Evolutionary conservation across 768 basidiomycete species (phyloP), one percentile per base, ranked within the genome.

Genomic region (Pulveroboletus sp.): DNA sequence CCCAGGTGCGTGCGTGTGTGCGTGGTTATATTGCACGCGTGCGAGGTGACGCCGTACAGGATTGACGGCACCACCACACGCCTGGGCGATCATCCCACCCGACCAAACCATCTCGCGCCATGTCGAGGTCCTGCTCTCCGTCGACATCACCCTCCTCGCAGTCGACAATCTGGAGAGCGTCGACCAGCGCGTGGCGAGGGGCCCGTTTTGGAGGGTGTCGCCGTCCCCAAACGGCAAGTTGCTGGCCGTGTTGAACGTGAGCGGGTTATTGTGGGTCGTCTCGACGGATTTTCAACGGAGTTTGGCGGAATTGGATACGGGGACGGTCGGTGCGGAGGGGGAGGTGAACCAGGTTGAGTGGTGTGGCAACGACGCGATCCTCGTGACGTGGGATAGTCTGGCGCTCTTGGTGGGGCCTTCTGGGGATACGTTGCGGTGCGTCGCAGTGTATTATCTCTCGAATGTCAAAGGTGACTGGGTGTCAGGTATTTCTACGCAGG

Each of bases 361-460:
- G 97, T 97, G 94, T 65, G 94, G 94, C 1, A 92, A 93, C 62
- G 94, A 99, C 67, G 92, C 94, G 0, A 87, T 98, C 38, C 74
- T 93, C 4, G 76, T 97, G 16, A 85, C 85, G 17, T 97, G 93
- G 91, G 80, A 82, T 36, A 71, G 77, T 17, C 69, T 85, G 25
- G 87, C 84, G 0, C 72, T 93, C 4, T 74, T 99, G 25, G 90
- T 97, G n/a, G 94, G 95, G 6, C 97, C 97, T 13, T 88, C 82
- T 47, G 93, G 93, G 2, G 90, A 94, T 58, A 84, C 81, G 0
- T 71, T 97, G 20, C 80, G 81, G 94, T 94, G 66, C 55, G 89
- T 69, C 34, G 6, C 5, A 6, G 12, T 25, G 21, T 19, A 23
- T n/a, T n/a, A n/a, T n/a, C n/a, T n/a, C n/a, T n/a, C n/a, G n/a